phyloP scores from a whole-genome alignment of 2,329 filamentous ascomycete species.

The Shiraia bambusicola region DNA sequence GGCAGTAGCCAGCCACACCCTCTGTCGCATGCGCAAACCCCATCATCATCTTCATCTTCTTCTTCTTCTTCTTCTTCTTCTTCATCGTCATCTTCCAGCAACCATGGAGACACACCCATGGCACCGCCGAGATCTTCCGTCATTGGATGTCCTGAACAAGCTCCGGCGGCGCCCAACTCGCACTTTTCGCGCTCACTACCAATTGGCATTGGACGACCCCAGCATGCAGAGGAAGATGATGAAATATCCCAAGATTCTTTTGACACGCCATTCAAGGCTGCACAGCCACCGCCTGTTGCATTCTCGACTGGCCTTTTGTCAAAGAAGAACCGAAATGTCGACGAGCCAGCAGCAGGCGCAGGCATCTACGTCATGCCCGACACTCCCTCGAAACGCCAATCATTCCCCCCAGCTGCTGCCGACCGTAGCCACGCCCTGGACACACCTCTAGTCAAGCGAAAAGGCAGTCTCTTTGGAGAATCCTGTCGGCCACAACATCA shows the following conservation, averaged over 20 bases:
- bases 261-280: slow-evolving; percentile 77
- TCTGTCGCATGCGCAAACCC: slow-evolving; percentile 80
- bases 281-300: slow-evolving; percentile 71
- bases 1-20: slow-evolving; percentile 63
- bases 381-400: slow-evolving; percentile 92
- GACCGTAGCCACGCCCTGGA: slow-evolving; percentile 37
- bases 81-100: slow-evolving; percentile 77
- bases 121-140: slow-evolving; percentile 45
- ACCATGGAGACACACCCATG: slow-evolving; percentile 59
- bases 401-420: slow-evolving; percentile 63
- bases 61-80: no score
- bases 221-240: slow-evolving; percentile 49
- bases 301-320: slow-evolving; percentile 87
- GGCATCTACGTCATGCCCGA: slow-evolving; percentile 76
- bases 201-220: slow-evolving; percentile 61
- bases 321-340: slow-evolving; percentile 80
- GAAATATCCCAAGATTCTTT: slow-evolving; percentile 56
- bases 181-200: slow-evolving; percentile 75
- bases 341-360: slow-evolving; percentile 58
- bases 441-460: slow-evolving; percentile 45
- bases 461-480: slow-evolving; percentile 61
- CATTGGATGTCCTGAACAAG: slow-evolving; percentile 20
- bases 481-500: slow-evolving; percentile 67
- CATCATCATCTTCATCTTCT: no score
- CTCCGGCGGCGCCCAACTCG: slow-evolving; percentile 20